Percentiles rank a stretch among this genome's conserved stretches.
phyloP scores from a whole-genome alignment of 1,139 yeast species.

The Yamadazyma kanchanaburiensis region DNA sequence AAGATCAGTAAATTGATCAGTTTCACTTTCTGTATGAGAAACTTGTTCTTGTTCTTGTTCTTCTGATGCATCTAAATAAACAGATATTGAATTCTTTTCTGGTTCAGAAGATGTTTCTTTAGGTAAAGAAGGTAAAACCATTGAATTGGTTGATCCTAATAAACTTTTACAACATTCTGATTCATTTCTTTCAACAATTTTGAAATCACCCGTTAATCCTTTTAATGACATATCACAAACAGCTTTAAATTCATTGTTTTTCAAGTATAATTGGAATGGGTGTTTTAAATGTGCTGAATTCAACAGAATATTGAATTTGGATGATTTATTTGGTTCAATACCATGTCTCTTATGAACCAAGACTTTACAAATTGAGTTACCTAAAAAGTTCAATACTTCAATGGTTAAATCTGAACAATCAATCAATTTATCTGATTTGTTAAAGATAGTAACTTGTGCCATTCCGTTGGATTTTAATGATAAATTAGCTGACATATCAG shows the following conservation, averaged over 20 bases:
- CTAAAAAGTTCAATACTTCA: constrained; percentile 30
- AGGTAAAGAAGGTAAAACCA: constrained; percentile 35
- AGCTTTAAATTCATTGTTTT: constrained; percentile 20
- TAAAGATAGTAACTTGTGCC: constrained; percentile 32
- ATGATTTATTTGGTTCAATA: constrained; percentile 27
- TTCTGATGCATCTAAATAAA: constrained; percentile 8
- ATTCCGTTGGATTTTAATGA: constrained; percentile 29
- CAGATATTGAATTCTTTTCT: not conserved
- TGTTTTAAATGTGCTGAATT: constrained; percentile 30
- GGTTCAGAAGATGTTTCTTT: constrained; percentile 18
- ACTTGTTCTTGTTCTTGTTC: constrained; percentile 9
- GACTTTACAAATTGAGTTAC: constrained; percentile 23
- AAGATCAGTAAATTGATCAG: constrained; percentile 18
- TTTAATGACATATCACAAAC: constrained; percentile 20
- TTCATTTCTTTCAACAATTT: constrained; percentile 1
- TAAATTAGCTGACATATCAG: constrained; percentile 17
- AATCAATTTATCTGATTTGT: constrained; percentile 23
- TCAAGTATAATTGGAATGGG: constrained; percentile 31
- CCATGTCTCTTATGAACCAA: constrained; percentile 30
- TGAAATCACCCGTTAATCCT: constrained; percentile 21
- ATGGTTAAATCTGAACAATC: constrained; percentile 31
- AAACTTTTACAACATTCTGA: not conserved
- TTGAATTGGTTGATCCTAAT: constrained; percentile 25
- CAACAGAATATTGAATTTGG: constrained; percentile 33
- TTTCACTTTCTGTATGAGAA: constrained; percentile 17